Evolutionary conservation across 305 asterid genomes (phyloP).

Genomic region (Coffea humblotiana): DNA sequence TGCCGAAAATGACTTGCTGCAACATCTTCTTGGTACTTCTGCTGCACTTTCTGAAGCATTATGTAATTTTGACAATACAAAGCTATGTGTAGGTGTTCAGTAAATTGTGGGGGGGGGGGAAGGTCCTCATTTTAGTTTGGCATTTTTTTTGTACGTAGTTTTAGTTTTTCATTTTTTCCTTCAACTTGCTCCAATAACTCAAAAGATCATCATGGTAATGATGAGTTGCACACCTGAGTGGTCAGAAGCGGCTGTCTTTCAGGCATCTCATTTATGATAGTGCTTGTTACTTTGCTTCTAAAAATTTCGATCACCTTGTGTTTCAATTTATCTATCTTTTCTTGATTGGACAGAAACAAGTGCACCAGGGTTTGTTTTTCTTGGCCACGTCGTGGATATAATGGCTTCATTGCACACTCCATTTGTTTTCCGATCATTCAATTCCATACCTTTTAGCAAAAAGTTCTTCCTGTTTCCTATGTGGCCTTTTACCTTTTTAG

Average conservation of each 20-base stretch:
- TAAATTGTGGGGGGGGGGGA: no score
- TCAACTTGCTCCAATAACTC: background rate
- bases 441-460: slow-evolving; percentile 59
- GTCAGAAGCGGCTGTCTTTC: background rate
- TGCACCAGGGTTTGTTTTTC: slow-evolving; percentile 90
- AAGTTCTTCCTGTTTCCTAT: slow-evolving; percentile 67
- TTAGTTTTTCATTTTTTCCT: background rate
- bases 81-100: background rate
- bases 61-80: background rate
- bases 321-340: background rate
- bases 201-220: background rate
- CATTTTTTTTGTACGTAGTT: no score
- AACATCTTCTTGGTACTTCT: background rate
- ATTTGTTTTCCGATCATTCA: slow-evolving; percentile 72
- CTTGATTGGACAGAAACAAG: slow-evolving; percentile 49
- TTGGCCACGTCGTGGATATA: slow-evolving; percentile 78
- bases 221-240: background rate
- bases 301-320: background rate
- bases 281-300: background rate
- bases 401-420: slow-evolving; percentile 74
- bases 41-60: background rate
- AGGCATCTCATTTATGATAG: background rate
- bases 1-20: background rate
- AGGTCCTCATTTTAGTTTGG: background rate
- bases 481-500: slow-evolving; percentile 62